Evolutionary conservation across 371 early-diverging fungal genomes (phyloP).

Genomic region (Haplosporangium sp.): DNA sequence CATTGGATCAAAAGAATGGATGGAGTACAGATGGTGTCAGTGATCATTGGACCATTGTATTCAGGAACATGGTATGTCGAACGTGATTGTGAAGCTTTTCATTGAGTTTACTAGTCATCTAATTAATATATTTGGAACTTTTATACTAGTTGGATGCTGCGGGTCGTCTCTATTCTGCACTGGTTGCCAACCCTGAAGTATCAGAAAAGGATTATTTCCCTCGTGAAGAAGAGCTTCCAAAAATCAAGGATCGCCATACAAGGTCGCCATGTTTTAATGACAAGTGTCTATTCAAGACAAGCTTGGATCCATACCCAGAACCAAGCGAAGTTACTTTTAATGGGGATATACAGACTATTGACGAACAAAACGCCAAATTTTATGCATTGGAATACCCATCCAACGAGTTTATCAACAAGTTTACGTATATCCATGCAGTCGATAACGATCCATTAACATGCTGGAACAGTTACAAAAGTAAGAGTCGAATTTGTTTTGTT

Average conservation of each 20-base stretch:
- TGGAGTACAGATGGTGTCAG: constrained; percentile 58
- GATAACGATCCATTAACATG: constrained; percentile 67
- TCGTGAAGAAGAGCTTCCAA: constrained; percentile 62
- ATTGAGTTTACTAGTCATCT: too few species aligned
- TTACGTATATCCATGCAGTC: constrained; percentile 65
- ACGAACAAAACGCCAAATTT: constrained; percentile 56
- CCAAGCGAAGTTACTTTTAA: constrained; percentile 58
- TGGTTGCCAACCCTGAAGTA: constrained; percentile 59
- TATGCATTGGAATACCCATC: constrained; percentile 56
- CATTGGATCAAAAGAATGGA: constrained; percentile 57
- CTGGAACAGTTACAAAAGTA: constrained; percentile 63
- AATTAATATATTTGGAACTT: too few species aligned
- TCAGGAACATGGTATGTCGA: constrained; percentile 56
- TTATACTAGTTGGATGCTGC: constrained; percentile 64
- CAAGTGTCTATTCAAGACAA: constrained; percentile 68
- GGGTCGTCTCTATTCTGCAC: constrained; percentile 60
- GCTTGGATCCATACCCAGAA: constrained; percentile 64
- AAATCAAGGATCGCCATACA: constrained; percentile 61
- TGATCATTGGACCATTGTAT: constrained; percentile 60
- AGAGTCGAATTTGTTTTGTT: too few species aligned
- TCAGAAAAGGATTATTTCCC: constrained; percentile 66
- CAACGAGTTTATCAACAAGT: constrained; percentile 56
- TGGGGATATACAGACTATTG: constrained; percentile 56
- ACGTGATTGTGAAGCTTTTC: too few species aligned
- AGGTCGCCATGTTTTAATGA: constrained; percentile 69